Conservation (phyloP, 192 early-diverging fungal genomes). For the Umbelopsis isabellina region DNA sequence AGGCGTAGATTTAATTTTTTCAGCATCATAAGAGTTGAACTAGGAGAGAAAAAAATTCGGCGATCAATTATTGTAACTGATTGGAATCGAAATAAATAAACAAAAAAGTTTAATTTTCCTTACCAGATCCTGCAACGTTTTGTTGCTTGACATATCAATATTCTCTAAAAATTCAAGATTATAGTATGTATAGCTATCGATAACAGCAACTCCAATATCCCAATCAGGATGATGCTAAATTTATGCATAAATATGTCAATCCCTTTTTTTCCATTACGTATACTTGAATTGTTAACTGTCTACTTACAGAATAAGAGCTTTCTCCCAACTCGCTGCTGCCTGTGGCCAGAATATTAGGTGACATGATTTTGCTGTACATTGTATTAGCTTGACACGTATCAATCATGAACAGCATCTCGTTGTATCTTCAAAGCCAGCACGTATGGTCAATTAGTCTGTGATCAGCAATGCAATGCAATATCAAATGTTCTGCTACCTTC, state of each 20-base stretch:
- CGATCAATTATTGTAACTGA: not conserved
- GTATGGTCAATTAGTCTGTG: not conserved
- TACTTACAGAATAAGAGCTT: constrained; percentile 86
- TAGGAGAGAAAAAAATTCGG: constrained; percentile 31
- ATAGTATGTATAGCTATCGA: constrained; percentile 97
- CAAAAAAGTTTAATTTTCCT: not conserved
- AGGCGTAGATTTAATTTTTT: constrained; percentile 78
- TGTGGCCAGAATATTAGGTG: constrained; percentile 92
- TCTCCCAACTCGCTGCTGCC: constrained; percentile 86
- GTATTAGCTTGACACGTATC: constrained; percentile 99
- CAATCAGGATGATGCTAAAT: constrained; percentile 80
- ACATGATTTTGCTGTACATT: constrained; percentile 92
- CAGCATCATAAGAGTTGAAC: constrained; percentile 82
- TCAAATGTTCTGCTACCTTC: constrained; percentile 46
- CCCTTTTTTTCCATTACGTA: not conserved
- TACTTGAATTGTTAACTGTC: not conserved
- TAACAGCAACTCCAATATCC: constrained; percentile 96
- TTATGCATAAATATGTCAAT: not conserved
- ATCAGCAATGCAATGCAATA: too few species aligned
- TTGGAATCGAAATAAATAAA: not conserved
- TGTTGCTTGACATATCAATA: constrained; percentile 78
- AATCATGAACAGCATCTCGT: constrained; percentile 98
- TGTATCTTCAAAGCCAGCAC: constrained; percentile 56
- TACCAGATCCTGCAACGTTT: constrained; percentile 76
- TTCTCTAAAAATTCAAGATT: constrained; percentile 92